Evolutionary conservation across 768 basidiomycete genomes (phyloP).

Genomic region (Amanita muscaria): DNA sequence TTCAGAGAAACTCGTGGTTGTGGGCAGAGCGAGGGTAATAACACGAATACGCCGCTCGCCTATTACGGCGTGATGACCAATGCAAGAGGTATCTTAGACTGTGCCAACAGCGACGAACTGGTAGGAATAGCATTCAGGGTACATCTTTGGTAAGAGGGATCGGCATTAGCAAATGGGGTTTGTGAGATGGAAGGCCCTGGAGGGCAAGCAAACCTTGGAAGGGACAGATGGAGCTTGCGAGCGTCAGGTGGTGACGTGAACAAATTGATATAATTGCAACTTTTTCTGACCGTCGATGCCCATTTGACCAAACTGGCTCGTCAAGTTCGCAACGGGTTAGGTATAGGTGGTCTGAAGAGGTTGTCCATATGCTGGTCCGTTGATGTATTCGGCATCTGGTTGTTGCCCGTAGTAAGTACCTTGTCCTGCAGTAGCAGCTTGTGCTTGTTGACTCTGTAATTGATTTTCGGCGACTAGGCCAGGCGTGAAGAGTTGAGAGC

Average conservation of each 20-base stretch:
- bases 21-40: constrained; percentile 79
- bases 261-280: constrained; percentile 78
- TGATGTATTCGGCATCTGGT: constrained; percentile 39
- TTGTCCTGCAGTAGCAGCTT: constrained; percentile 27
- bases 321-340: constrained; percentile 53
- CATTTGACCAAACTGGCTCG: constrained; percentile 88
- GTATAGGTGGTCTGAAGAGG: constrained; percentile 30
- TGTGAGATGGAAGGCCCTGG: constrained; percentile 76
- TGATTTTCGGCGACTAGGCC: constrained; percentile 65
- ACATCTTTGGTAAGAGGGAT: constrained; percentile 84
- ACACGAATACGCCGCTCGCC: constrained; percentile 88
- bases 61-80: constrained; percentile 83
- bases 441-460: constrained; percentile 55
- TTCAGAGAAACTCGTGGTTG: constrained; percentile 82
- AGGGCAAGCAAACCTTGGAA: constrained; percentile 85
- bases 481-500: constrained; percentile 73
- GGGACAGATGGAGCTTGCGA: constrained; percentile 66
- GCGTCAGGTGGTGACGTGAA: constrained; percentile 92
- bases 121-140: constrained; percentile 93
- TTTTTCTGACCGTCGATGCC: constrained; percentile 70
- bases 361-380: constrained; percentile 31
- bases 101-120: constrained; percentile 75
- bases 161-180: constrained; percentile 73
- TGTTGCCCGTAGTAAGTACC: constrained; percentile 34
- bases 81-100: constrained; percentile 86